phyloP scores from a whole-genome alignment of 768 basidiomycete genomes.

The Kwoniella bestiolae region DNA sequence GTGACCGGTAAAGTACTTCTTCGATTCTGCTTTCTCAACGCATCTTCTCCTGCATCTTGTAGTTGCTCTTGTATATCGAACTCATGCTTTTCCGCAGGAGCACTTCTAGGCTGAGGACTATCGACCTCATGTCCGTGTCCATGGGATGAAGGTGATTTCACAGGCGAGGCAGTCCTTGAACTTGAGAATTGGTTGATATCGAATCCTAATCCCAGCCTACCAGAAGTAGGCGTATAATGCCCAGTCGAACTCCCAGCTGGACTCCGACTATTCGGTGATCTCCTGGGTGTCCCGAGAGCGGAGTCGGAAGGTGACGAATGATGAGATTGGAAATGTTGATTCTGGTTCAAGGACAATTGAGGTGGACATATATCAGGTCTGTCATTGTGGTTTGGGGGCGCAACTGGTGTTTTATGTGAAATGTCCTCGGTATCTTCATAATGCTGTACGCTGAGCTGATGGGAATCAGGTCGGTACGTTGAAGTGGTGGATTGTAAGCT shows the following conservation, averaged over 20 bases:
- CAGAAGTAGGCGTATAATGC: conserved; percentile 16
- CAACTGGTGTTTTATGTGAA: conserved; percentile 20
- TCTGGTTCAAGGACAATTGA: conserved; percentile 4
- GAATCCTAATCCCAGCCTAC: conserved; percentile 6
- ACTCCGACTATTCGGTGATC: conserved; percentile 12
- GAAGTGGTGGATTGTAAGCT: conserved; percentile 24
- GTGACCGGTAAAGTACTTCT: conserved; percentile 29
- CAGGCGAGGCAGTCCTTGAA: not conserved
- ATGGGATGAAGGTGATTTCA: not conserved
- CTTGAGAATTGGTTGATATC: not conserved
- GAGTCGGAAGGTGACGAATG: conserved; percentile 4
- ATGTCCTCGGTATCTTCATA: not conserved
- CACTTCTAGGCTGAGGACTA: conserved; percentile 20
- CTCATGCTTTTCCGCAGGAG: conserved; percentile 36
- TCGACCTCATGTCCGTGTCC: not conserved
- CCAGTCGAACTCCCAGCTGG: conserved; percentile 1
- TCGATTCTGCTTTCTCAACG: conserved; percentile 23
- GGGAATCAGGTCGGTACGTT: conserved; percentile 8
- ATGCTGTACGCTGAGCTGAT: not conserved
- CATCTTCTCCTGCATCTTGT: conserved; percentile 23
- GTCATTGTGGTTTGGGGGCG: conserved; percentile 5
- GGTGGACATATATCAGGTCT: conserved; percentile 17
- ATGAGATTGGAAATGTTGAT: not conserved
- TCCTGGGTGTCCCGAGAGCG: not conserved
- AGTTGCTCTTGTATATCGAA: conserved; percentile 19